A percentile compares a stretch with the other conserved stretches of the same genome.
Conservation (phyloP, 768 basidiomycete genomes). For the Cystoderma amianthinum region DNA sequence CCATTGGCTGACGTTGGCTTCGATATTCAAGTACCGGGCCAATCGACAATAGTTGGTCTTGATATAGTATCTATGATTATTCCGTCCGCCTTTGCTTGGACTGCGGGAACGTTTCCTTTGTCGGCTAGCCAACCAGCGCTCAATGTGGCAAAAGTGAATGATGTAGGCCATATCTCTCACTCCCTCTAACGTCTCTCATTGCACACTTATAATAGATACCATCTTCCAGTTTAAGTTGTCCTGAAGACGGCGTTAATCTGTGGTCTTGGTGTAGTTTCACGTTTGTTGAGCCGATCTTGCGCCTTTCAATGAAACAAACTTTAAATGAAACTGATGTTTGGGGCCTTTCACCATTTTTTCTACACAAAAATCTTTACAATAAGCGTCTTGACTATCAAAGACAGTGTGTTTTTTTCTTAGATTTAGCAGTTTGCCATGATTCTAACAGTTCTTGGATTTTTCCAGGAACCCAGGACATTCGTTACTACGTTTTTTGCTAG, state of each 20-base stretch:
- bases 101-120: conserved; percentile 54
- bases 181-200: conserved; percentile 4
- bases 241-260: conserved; percentile 57
- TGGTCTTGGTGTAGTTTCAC: conserved; percentile 64
- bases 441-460: not conserved
- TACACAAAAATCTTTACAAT: conserved; percentile 58
- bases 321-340: conserved; percentile 50
- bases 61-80: conserved; percentile 22
- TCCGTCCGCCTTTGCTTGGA: conserved; percentile 32
- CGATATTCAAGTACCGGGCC: conserved; percentile 14
- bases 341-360: conserved; percentile 61
- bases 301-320: conserved; percentile 42
- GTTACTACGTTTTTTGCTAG: conserved; percentile 53
- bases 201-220: conserved; percentile 45
- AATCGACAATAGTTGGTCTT: conserved; percentile 11
- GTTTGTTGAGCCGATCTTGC: conserved; percentile 57
- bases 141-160: conserved; percentile 40
- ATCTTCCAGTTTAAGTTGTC: conserved; percentile 41
- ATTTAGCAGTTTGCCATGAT: not conserved
- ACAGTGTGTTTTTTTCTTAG: conserved; percentile 18
- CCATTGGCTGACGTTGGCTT: conserved; percentile 28
- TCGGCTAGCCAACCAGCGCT: conserved; percentile 32
- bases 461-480: conserved; percentile 47
- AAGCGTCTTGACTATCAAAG: conserved; percentile 51
- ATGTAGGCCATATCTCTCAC: conserved; percentile 26